Evolutionary conservation across 2,329 filamentous ascomycete genomes (phyloP), one percentile per base, ranked within the genome.

Genomic region (Claviceps capensis): DNA sequence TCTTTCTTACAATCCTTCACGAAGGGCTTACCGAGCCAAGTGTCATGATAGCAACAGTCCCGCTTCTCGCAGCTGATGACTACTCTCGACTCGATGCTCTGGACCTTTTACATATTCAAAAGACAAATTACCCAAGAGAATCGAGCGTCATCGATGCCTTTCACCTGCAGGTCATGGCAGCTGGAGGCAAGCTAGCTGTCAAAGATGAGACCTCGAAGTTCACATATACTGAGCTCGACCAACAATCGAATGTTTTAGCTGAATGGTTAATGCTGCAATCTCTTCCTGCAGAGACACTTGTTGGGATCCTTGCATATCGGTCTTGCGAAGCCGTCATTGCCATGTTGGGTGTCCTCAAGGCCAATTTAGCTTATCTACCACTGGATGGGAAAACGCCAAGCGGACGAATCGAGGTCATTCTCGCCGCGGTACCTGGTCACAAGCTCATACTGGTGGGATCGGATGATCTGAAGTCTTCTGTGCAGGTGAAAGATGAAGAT

Each of bases 311-410:
- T 9, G 47, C 30, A 11, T 5, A 23, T 19, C 23, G 51, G 2
- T 52, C 46, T 13, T 52, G 51, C 17, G n/a, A 49, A 13, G 51
- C 9, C 1, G 52, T 60, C 14, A 48, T 50, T 11, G 50, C 56
- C 0, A 48, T 59, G 6, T 58, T 22, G 47, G 61, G 60, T n/a
- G 56, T 62, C 46, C 48, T 63, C 4, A 62, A 62, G 42, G 59
- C 61, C 2, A 56, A 54, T 30, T 17, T 61, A 14, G 61, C 61
- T 1, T 63, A 63, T 44, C 43, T 63, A 3, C 61, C 61, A 0
- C 47, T 63, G 0, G 60, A 62, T 46, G 42, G 52, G 8, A 59
- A 57, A 5, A 45, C 40, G 4, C 61, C 61, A 17, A 26, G 14
- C 5, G 51, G 17, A 0, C 55, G 61, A 5, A 51, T 61, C 13